Evolutionary conservation across 306 rosid genomes (phyloP).

Genomic region (Inga oerstediana): DNA sequence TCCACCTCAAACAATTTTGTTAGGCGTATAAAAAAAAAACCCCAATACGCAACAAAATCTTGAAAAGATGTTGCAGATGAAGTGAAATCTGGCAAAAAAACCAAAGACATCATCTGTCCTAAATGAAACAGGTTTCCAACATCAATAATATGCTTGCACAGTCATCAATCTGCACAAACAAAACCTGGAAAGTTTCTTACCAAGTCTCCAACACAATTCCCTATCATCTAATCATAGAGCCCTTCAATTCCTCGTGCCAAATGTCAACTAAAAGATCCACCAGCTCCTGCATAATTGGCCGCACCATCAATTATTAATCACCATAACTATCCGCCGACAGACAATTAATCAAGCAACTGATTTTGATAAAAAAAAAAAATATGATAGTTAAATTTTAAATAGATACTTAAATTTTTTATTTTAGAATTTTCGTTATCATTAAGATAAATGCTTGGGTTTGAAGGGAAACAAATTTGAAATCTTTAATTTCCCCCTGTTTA

Average conservation of each 20-base stretch:
- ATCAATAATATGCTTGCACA: slow-evolving; percentile 28
- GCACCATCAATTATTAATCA: slow-evolving; percentile 15
- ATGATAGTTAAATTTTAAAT: too few relatives aligned
- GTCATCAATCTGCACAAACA: slow-evolving; percentile 44
- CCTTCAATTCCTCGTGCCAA: slow-evolving; percentile 63
- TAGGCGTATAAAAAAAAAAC: background rate
- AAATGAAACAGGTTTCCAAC: slow-evolving; percentile 27
- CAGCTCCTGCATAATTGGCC: slow-evolving; percentile 64
- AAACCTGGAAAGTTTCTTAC: slow-evolving; percentile 40
- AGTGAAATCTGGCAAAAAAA: slow-evolving; percentile 10
- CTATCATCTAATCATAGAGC: slow-evolving; percentile 58
- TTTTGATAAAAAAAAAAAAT: too few relatives aligned
- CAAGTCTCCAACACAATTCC: slow-evolving; percentile 23
- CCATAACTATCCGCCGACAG: background rate
- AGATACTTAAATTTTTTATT: too few relatives aligned
- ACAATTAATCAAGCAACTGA: too few relatives aligned
- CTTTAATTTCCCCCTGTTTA: too few relatives aligned
- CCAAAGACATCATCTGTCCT: slow-evolving; percentile 31
- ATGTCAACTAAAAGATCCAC: slow-evolving; percentile 67
- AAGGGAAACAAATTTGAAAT: too few relatives aligned
- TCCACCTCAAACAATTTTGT: background rate
- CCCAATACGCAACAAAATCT: slow-evolving; percentile 7
- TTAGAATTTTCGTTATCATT: too few relatives aligned
- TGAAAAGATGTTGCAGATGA: slow-evolving; percentile 18
- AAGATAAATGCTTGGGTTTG: too few relatives aligned